Percentiles rank a stretch among this genome's conserved stretches.
phyloP scores from a whole-genome alignment of 192 early-diverging fungal genomes.

The Backusella tarrabulga region DNA sequence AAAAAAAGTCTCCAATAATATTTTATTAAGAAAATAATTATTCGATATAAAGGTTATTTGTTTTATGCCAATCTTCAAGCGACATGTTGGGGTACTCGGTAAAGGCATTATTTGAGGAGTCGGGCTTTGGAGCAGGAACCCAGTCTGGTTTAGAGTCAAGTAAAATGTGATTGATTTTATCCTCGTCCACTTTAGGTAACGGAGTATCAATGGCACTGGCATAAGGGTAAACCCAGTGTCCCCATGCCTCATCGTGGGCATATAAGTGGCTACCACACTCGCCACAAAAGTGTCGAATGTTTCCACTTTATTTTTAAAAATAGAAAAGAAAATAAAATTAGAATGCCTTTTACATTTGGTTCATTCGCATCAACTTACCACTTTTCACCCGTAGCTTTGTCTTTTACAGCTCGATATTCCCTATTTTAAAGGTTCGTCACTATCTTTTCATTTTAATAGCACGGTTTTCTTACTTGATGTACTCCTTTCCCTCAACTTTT shows the following conservation, averaged over 20 bases:
- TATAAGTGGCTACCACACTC: slow-evolving; percentile 57
- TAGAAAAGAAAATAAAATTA: background rate
- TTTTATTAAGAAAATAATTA: background rate
- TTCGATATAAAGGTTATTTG: slow-evolving; percentile 34
- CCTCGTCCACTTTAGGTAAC: slow-evolving; percentile 41
- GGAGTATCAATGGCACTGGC: slow-evolving; percentile 59
- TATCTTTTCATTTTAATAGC: background rate
- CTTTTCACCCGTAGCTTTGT: slow-evolving; percentile 28
- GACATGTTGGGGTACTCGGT: slow-evolving; percentile 51
- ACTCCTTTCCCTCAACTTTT: slow-evolving; percentile 33
- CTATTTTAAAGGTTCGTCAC: background rate
- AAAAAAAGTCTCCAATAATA: background rate
- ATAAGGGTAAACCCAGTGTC: slow-evolving; percentile 37
- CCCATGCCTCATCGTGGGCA: slow-evolving; percentile 25
- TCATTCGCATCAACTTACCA: slow-evolving; percentile 13
- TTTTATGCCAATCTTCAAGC: slow-evolving; percentile 59
- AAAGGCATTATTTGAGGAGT: slow-evolving; percentile 36
- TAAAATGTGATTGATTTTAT: slow-evolving; percentile 47
- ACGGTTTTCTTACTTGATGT: slow-evolving; percentile 16
- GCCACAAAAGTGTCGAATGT: slow-evolving; percentile 53
- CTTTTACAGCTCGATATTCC: slow-evolving; percentile 34
- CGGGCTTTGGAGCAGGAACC: slow-evolving; percentile 36
- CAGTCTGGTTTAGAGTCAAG: slow-evolving; percentile 43
- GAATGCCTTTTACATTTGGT: background rate
- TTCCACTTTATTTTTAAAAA: slow-evolving; percentile 25